phyloP scores from a whole-genome alignment of 2,329 filamentous ascomycete species.

The Xylaria polymorpha region DNA sequence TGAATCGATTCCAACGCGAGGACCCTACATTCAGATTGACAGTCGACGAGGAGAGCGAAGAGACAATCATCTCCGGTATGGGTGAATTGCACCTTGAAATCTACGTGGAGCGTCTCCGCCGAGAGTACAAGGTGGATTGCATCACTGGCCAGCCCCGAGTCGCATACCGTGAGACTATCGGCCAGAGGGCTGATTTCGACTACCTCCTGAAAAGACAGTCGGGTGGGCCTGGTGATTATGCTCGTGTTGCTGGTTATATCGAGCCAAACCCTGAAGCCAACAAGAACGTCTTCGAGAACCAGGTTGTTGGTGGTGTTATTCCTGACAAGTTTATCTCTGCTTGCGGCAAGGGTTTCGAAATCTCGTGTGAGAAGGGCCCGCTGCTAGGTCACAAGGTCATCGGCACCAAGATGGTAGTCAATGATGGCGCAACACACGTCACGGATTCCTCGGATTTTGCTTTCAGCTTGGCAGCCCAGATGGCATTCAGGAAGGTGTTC shows the following conservation, averaged over 20 bases:
- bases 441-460: constrained; percentile 98
- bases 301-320: constrained; percentile 89
- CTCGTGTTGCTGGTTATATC: constrained; percentile 90
- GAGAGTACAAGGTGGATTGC: constrained; percentile 97
- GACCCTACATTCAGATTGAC: constrained; percentile 97
- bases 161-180: constrained; percentile 95
- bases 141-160: constrained; percentile 96
- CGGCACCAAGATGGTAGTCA: constrained; percentile 89
- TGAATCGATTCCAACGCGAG: constrained; percentile 98
- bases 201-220: constrained; percentile 95
- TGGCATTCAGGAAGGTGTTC: constrained; percentile 97
- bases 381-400: constrained; percentile 94
- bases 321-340: constrained; percentile 95
- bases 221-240: constrained; percentile 94
- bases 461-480: constrained; percentile 93
- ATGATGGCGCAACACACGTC: constrained; percentile 96
- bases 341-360: constrained; percentile 93
- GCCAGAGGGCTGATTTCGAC: constrained; percentile 83
- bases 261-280: constrained; percentile 82
- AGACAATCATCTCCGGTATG: constrained; percentile 99
- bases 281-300: constrained; percentile 85
- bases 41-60: constrained; percentile 90
- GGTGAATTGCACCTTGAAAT: constrained; percentile 97
- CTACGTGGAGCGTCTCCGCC: constrained; percentile 95
- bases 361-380: constrained; percentile 85